phyloP scores from a whole-genome alignment of 495 filamentous ascomycete species.

The Aspergillus nidulans region DNA sequence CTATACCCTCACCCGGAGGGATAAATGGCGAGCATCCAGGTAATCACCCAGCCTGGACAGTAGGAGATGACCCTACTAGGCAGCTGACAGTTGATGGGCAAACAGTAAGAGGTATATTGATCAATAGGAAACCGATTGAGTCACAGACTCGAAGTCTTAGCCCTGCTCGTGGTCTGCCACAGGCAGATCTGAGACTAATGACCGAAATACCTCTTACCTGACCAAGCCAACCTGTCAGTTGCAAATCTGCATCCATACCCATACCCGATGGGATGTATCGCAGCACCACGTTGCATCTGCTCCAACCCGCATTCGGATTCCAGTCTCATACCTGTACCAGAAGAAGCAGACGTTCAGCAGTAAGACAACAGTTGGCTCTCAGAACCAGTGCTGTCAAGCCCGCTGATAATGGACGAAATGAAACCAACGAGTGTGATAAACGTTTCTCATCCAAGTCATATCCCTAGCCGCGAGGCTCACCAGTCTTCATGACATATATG shows the following conservation, averaged over 20 bases:
- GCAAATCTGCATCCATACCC: slow-evolving; percentile 18
- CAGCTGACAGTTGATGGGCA: not conserved
- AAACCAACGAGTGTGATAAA: slow-evolving; percentile 30
- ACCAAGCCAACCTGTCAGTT: slow-evolving; percentile 7
- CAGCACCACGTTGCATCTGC: slow-evolving; percentile 13
- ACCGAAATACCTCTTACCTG: slow-evolving; percentile 5
- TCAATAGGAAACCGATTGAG: slow-evolving; percentile 6
- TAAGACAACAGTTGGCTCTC: slow-evolving; percentile 1
- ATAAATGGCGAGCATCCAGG: slow-evolving; percentile 31
- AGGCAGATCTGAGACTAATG: slow-evolving; percentile 23
- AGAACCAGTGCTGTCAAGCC: not conserved
- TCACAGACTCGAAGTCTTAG: slow-evolving; percentile 21
- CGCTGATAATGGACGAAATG: slow-evolving; percentile 33
- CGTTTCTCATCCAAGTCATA: slow-evolving; percentile 52
- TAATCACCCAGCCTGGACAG: slow-evolving; percentile 41
- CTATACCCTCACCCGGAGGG: slow-evolving; percentile 17
- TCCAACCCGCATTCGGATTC: slow-evolving; percentile 15
- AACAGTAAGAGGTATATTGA: not conserved
- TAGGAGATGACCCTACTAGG: slow-evolving; percentile 50
- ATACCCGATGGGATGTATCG: slow-evolving; percentile 22
- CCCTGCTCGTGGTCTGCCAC: slow-evolving; percentile 28
- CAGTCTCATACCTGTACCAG: slow-evolving; percentile 25
- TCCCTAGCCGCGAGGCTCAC: slow-evolving; percentile 57
- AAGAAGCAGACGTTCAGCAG: slow-evolving; percentile 8
- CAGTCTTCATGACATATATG: slow-evolving; percentile 54